Evolutionary conservation across 768 basidiomycete species (phyloP).

Genomic region (Candolleomyces aberdarensis): DNA sequence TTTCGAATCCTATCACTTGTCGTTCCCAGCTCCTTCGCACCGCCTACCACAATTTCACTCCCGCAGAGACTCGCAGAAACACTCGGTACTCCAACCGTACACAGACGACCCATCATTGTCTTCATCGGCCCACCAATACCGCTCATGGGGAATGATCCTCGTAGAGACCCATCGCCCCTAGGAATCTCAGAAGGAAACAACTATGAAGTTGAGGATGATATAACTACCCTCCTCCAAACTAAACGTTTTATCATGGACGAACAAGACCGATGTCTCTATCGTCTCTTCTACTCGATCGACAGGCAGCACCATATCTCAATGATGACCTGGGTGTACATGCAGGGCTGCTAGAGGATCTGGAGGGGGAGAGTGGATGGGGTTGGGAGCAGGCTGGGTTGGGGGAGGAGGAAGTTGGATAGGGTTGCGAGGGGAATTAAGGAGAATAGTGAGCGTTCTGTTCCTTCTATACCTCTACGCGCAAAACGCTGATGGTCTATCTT

Average conservation of each 20-base stretch:
- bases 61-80: slow-evolving; percentile 12
- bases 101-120: slow-evolving; percentile 27
- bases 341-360: slow-evolving; percentile 79
- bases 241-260: slow-evolving; percentile 32
- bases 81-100: slow-evolving; percentile 23
- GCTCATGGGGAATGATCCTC: too few relatives aligned
- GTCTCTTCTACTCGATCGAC: slow-evolving; percentile 79
- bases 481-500: background rate
- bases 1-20: background rate
- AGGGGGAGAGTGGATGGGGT: slow-evolving; percentile 79
- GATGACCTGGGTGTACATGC: slow-evolving; percentile 90
- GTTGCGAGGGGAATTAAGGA: slow-evolving; percentile 76
- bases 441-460: slow-evolving; percentile 58
- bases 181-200: background rate
- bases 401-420: slow-evolving; percentile 65
- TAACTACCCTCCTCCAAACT: background rate
- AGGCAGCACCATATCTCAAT: slow-evolving; percentile 86
- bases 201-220: background rate
- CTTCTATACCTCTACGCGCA: too few relatives aligned
- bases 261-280: slow-evolving; percentile 84
- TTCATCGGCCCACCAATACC: background rate
- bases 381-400: slow-evolving; percentile 56
- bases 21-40: slow-evolving; percentile 11
- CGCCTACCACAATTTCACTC: slow-evolving; percentile 4
- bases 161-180: too few relatives aligned